Evolutionary conservation across 2,329 filamentous ascomycete genomes (phyloP).

Genomic region (Pestalotiopsis fici): DNA sequence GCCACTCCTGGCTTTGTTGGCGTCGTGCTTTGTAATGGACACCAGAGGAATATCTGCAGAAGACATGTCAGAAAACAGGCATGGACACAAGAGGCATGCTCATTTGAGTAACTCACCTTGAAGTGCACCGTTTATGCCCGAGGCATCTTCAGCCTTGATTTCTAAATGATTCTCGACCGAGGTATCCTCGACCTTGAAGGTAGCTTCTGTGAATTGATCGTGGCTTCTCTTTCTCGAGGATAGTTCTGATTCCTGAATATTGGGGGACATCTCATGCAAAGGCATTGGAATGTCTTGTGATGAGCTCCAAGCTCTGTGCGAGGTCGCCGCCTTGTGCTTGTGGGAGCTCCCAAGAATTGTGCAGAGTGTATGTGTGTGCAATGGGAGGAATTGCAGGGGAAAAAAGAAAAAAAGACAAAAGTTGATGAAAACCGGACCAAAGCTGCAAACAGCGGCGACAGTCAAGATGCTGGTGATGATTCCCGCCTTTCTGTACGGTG

Average conservation of each 20-base stretch:
- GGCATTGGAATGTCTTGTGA: conserved; percentile 39
- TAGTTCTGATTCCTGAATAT: conserved; percentile 46
- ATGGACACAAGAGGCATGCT: conserved; percentile 15
- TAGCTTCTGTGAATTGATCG: conserved; percentile 39
- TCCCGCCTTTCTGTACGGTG: too few relatives aligned
- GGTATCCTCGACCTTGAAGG: conserved; percentile 17
- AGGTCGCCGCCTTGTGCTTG: neutral
- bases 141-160: neutral
- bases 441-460: too few relatives aligned
- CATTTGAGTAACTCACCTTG: conserved; percentile 16
- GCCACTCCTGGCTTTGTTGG: conserved; percentile 18
- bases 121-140: neutral
- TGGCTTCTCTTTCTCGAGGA: conserved; percentile 47
- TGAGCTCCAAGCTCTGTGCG: conserved; percentile 10
- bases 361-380: neutral
- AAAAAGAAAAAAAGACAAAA: too few relatives aligned
- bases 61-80: conserved; percentile 16
- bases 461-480: too few relatives aligned
- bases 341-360: neutral
- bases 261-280: conserved; percentile 47
- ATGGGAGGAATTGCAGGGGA: too few relatives aligned
- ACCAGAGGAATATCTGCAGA: conserved; percentile 7
- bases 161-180: conserved; percentile 13
- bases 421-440: too few relatives aligned
- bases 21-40: conserved; percentile 5